Conservation (phyloP, 2,329 filamentous ascomycete species). For the Alternaria sp. region DNA sequence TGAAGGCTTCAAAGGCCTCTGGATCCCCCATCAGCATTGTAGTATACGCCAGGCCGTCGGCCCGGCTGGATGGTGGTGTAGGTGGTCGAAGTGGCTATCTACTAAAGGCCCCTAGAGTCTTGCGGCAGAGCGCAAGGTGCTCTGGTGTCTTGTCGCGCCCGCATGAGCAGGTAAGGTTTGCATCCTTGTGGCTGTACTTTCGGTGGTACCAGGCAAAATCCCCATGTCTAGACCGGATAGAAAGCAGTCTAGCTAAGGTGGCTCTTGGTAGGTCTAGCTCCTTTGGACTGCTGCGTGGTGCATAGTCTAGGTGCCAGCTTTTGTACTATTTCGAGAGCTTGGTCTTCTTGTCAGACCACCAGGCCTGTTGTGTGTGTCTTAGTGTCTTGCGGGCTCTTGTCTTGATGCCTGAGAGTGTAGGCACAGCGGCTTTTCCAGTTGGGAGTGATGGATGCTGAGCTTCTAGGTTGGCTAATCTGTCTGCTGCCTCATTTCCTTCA, state of each 20-base stretch:
- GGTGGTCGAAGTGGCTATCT: background rate
- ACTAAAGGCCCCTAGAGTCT: background rate
- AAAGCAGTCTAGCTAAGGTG: background rate
- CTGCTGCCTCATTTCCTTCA: too few relatives aligned
- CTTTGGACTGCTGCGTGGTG: background rate
- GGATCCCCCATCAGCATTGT: conserved; percentile 1
- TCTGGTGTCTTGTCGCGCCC: conserved; percentile 7
- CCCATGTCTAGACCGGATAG: conserved; percentile 5
- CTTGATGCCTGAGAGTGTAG: background rate
- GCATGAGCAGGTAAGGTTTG: conserved; percentile 7
- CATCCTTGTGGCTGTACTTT: conserved; percentile 6
- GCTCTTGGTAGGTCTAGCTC: background rate
- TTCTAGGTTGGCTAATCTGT: too few relatives aligned
- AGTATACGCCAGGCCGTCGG: background rate
- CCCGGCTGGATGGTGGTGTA: background rate
- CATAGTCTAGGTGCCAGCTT: background rate
- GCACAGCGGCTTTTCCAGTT: background rate
- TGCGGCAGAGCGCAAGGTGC: conserved; percentile 6
- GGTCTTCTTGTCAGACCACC: background rate
- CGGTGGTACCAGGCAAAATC: conserved; percentile 14
- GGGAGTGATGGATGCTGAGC: too few relatives aligned
- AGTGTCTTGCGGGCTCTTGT: background rate
- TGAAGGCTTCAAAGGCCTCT: conserved; percentile 5
- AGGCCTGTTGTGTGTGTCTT: background rate
- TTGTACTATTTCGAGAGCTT: background rate